phyloP scores from a whole-genome alignment of 495 filamentous ascomycete genomes.

The Poronia punctata region DNA sequence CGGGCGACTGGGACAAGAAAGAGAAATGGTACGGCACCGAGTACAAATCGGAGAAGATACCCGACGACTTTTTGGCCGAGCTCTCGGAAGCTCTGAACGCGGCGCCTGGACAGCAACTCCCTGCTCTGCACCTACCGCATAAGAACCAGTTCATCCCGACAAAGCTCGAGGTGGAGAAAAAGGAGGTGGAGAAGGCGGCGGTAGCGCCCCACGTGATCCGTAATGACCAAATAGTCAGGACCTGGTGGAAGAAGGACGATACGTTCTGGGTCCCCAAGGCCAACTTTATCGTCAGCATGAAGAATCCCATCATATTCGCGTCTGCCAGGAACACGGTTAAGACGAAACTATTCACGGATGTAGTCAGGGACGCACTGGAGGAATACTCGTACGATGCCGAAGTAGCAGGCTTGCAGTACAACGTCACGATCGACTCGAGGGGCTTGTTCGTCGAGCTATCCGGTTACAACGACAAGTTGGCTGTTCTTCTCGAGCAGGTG shows the following conservation, averaged over 20 bases:
- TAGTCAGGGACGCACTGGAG: conserved; percentile 81
- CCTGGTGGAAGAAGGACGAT: conserved; percentile 99
- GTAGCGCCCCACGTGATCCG: conserved; percentile 78
- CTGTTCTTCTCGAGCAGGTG: conserved; percentile 86
- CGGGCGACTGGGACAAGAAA: conserved; percentile 76
- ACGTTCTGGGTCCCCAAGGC: conserved; percentile 98
- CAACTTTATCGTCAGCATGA: conserved; percentile 70
- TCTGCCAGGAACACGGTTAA: conserved; percentile 74
- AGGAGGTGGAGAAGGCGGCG: conserved; percentile 66
- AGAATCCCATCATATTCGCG: conserved; percentile 68
- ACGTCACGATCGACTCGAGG: conserved; percentile 57
- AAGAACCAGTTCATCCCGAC: conserved; percentile 96
- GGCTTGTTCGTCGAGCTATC: conserved; percentile 75
- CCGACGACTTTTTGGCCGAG: conserved; percentile 61
- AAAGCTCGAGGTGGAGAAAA: conserved; percentile 89
- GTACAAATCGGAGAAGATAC: conserved; percentile 78
- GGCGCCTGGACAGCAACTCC: conserved; percentile 50
- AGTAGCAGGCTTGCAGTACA: conserved; percentile 83
- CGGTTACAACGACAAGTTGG: conserved; percentile 95
- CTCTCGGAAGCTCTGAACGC: conserved; percentile 57
- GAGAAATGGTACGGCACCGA: conserved; percentile 99
- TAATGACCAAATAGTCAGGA: conserved; percentile 71
- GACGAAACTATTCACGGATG: conserved; percentile 72
- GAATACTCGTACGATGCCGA: conserved; percentile 98
- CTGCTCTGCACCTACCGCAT: conserved; percentile 79